phyloP scores from a whole-genome alignment of 83 land plant species.

The Thuja plicata region DNA sequence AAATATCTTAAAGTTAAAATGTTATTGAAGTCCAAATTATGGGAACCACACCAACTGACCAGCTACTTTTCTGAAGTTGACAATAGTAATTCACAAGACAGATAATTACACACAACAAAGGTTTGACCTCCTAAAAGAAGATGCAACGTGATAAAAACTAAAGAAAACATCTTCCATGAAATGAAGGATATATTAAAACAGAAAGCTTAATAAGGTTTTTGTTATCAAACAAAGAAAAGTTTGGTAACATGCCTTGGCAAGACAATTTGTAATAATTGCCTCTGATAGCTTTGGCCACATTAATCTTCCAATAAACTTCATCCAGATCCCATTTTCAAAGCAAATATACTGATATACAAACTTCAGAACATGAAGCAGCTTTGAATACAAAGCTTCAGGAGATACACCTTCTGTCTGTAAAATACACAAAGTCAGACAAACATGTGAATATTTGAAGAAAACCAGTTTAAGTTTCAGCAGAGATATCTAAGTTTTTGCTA shows the following conservation, averaged over 20 bases:
- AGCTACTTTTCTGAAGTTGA: not conserved
- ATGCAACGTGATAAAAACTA: not conserved
- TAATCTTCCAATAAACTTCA: constrained; percentile 62
- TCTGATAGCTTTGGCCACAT: constrained; percentile 82
- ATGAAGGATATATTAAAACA: not conserved
- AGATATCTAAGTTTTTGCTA: not conserved
- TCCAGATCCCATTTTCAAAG: constrained; percentile 58
- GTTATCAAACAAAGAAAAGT: not conserved
- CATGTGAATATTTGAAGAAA: not conserved
- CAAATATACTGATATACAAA: constrained; percentile 57
- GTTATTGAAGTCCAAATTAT: not conserved
- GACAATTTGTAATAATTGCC: constrained; percentile 52
- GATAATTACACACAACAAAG: not conserved
- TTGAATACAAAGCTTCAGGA: constrained; percentile 46
- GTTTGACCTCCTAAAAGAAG: not conserved
- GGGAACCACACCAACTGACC: not conserved
- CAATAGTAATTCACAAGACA: not conserved
- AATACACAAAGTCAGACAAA: not conserved
- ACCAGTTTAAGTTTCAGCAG: not conserved
- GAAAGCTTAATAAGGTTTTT: not conserved
- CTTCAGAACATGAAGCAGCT: constrained; percentile 46
- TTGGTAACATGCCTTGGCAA: constrained; percentile 60
- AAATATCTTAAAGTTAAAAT: not conserved
- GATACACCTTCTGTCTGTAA: constrained; percentile 36
- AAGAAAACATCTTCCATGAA: not conserved